Conservation (phyloP, 1,139 yeast species). For the Debaryomyces sp. region DNA sequence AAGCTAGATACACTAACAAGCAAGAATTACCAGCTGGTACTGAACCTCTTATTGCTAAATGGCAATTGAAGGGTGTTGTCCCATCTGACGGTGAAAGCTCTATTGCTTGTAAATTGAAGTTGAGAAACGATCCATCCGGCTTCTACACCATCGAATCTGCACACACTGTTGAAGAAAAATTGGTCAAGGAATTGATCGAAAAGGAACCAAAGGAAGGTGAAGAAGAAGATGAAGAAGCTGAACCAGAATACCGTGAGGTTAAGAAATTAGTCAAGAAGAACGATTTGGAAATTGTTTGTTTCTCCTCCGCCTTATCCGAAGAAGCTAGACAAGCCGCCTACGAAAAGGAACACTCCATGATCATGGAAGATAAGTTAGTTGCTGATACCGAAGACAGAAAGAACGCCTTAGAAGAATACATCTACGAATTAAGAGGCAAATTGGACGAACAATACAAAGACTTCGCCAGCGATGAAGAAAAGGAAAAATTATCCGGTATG, state of each 20-base stretch:
- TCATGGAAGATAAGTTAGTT: conserved; percentile 90
- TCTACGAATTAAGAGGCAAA: conserved; percentile 96
- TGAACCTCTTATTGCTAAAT: conserved; percentile 70
- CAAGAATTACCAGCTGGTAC: conserved; percentile 74
- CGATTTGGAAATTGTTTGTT: conserved; percentile 60
- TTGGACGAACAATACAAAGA: conserved; percentile 88
- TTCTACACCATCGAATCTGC: conserved; percentile 93
- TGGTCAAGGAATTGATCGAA: conserved; percentile 81
- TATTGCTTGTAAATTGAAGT: conserved; percentile 87
- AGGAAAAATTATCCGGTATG: conserved; percentile 71
- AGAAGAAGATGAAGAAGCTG: conserved; percentile 54
- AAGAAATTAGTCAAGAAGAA: conserved; percentile 94
- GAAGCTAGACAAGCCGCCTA: conserved; percentile 58
- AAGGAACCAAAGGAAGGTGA: conserved; percentile 59
- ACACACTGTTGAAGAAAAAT: conserved; percentile 89
- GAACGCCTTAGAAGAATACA: conserved; percentile 98
- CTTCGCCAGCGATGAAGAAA: conserved; percentile 91
- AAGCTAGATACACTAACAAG: conserved; percentile 83
- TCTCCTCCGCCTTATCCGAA: conserved; percentile 69
- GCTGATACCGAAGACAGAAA: conserved; percentile 99
- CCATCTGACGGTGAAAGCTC: conserved; percentile 75
- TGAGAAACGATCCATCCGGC: conserved; percentile 97
- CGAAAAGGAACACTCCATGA: conserved; percentile 84
- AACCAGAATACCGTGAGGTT: conserved; percentile 87
- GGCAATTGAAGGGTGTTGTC: conserved; percentile 86